phyloP scores from a whole-genome alignment of 768 basidiomycete species.

The Russula virescens region DNA sequence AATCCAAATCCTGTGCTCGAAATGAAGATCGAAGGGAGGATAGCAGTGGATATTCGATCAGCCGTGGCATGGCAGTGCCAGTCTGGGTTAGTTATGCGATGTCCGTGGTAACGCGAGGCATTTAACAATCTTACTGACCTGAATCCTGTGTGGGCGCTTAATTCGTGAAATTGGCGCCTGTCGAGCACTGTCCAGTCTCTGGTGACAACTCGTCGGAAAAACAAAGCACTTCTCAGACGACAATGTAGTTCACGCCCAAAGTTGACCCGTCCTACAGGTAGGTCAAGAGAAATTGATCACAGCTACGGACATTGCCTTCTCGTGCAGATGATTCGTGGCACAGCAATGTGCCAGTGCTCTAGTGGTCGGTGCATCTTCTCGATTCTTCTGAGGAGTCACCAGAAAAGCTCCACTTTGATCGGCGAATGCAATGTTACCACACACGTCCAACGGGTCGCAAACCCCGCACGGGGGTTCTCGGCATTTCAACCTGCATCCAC shows the following conservation, averaged over 20 bases:
- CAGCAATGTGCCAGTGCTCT: conserved; percentile 38
- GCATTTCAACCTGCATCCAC: conserved; percentile 31
- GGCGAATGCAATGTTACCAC: conserved; percentile 47
- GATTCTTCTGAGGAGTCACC: conserved; percentile 31
- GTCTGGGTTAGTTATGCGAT: not conserved
- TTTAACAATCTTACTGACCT: conserved; percentile 32
- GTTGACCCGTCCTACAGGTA: not conserved
- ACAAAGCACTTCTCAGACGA: conserved; percentile 25
- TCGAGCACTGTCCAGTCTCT: conserved; percentile 48
- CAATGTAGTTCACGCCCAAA: not conserved
- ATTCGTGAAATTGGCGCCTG: conserved; percentile 36
- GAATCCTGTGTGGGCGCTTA: conserved; percentile 34
- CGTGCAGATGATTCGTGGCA: conserved; percentile 32
- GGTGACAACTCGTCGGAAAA: conserved; percentile 48
- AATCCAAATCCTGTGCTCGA: conserved; percentile 19
- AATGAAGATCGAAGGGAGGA: conserved; percentile 53
- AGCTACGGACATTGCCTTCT: conserved; percentile 10
- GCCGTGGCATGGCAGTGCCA: conserved; percentile 4
- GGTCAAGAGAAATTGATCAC: not conserved
- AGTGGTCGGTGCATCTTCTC: conserved; percentile 28
- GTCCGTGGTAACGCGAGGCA: not conserved
- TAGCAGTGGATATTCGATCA: conserved; percentile 50
- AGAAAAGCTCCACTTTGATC: conserved; percentile 53
- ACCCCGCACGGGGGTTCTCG: conserved; percentile 39
- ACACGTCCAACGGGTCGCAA: conserved; percentile 46